Base-by-base conservation (phyloP, 108 stramenopile species). In the Nitzschia putrida region DNA sequence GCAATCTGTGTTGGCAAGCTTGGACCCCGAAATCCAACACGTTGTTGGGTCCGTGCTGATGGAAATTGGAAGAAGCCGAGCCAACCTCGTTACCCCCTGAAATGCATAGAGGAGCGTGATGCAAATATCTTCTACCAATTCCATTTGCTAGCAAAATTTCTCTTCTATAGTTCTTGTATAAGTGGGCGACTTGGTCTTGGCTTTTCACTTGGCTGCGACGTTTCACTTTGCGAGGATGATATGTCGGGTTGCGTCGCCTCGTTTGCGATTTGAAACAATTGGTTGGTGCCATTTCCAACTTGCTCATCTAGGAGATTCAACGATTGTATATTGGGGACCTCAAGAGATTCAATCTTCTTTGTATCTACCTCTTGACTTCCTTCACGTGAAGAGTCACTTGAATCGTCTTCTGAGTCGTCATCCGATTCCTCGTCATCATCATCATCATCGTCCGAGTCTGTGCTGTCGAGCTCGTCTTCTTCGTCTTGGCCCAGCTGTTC, bases 11-110 rank as follows among this genome's bases (percentile, higher is more conserved):
- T 81, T 81, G 47, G 64, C 50, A 20, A 61, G n/a, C 9, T 54
- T 88, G 20, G 61, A 64, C 22, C 68, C 63, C 7, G 73, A 78
- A 53, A 75, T 66, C 9, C 86, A 88, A 54, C 59, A 78, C 18
- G 79, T 68, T 29, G 56, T 87, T 25, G 53, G 68, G 43, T 29
- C 66, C 7, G 79, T 69, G 5, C 69, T 85, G 56, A 69, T 72
- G 42, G 66, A 79, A 58, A 38, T 61, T 37, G 34, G 58, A 1
- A 43, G 25, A 25, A 68, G 57, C 43, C 39, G 49, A 13, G 8
- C 57, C 22, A 64, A 52, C 16, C 67, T 79, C 13, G 78, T 79
- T 12, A 79, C 78, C 8, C 78, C 78, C 39, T 74, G 55, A 73
- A 20, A 26, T 14, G 8, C 49, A 18, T 18, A 18, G 5, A 20